phyloP scores from a whole-genome alignment of 805 yeast genomes.

The Scheffersomyces spartinae region DNA sequence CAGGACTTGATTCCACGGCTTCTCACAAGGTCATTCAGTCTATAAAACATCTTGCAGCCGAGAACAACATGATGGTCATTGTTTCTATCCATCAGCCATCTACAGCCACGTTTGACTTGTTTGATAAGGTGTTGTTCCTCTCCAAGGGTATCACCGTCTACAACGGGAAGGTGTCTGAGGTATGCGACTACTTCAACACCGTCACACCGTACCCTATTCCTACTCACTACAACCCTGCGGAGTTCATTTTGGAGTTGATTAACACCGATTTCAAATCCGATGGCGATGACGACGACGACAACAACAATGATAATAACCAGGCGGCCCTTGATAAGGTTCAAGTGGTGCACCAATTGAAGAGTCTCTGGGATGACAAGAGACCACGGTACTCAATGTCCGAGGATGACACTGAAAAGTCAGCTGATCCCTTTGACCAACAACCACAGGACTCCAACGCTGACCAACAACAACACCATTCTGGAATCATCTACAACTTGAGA shows the following conservation, averaged over 20 bases:
- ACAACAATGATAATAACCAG: no score
- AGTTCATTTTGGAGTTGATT: conserved; percentile 16
- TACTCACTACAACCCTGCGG: conserved; percentile 13
- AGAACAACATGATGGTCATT: conserved; percentile 16
- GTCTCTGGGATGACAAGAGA: no score
- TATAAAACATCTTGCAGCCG: conserved; percentile 16
- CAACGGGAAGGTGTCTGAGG: conserved; percentile 7
- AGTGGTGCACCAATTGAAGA: no score
- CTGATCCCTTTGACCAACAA: neutral
- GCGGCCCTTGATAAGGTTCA: no score
- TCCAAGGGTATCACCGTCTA: conserved; percentile 14
- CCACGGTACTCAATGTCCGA: no score
- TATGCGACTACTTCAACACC: conserved; percentile 9
- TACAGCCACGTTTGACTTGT: conserved; percentile 15
- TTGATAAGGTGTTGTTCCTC: conserved; percentile 13
- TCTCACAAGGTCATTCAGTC: conserved; percentile 27
- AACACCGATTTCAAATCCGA: conserved; percentile 13
- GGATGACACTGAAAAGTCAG: no score
- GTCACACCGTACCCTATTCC: conserved; percentile 11
- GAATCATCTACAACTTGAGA: conserved; percentile 1
- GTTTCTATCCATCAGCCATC: conserved; percentile 30
- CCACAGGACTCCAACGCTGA: no score
- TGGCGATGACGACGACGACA: conserved; percentile 1
- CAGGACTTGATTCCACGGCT: conserved; percentile 74
- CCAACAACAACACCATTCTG: neutral